Conservation (phyloP, 306 rosid species). For the Sindora glabra region DNA sequence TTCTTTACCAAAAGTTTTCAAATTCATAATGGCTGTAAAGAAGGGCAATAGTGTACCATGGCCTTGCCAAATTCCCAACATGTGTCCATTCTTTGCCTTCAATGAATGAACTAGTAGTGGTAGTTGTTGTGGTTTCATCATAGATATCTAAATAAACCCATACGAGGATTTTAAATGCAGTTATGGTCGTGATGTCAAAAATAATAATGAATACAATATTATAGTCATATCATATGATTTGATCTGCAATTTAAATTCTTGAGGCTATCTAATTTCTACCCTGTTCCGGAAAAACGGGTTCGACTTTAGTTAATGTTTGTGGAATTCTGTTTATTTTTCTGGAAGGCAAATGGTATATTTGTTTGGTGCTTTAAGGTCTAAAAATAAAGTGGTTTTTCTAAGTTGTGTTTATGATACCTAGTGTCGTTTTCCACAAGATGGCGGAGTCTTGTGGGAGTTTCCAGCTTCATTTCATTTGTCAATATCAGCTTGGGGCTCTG, state of each 20-base stretch:
- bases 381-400: conserved; percentile 9
- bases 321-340: background rate
- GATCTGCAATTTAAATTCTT: no score
- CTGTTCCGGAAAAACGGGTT: conserved; percentile 7
- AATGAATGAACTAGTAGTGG: conserved; percentile 24
- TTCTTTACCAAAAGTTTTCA: conserved; percentile 11
- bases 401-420: conserved; percentile 3
- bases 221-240: no score
- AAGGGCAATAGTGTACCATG: no score
- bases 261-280: background rate
- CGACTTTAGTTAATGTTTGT: conserved; percentile 2
- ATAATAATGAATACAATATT: no score
- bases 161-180: no score
- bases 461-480: conserved; percentile 13
- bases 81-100: conserved; percentile 23
- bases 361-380: background rate
- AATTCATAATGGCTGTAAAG: conserved; percentile 22
- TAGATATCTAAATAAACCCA: no score
- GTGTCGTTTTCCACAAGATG: conserved; percentile 24
- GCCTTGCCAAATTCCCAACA: no score
- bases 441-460: conserved; percentile 12
- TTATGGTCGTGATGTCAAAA: no score
- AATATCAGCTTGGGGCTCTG: conserved; percentile 13
- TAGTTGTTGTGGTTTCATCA: no score
- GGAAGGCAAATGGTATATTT: conserved; percentile 8